phyloP scores from a whole-genome alignment of 2,329 filamentous ascomycete genomes.

The Ascochyta lentis region DNA sequence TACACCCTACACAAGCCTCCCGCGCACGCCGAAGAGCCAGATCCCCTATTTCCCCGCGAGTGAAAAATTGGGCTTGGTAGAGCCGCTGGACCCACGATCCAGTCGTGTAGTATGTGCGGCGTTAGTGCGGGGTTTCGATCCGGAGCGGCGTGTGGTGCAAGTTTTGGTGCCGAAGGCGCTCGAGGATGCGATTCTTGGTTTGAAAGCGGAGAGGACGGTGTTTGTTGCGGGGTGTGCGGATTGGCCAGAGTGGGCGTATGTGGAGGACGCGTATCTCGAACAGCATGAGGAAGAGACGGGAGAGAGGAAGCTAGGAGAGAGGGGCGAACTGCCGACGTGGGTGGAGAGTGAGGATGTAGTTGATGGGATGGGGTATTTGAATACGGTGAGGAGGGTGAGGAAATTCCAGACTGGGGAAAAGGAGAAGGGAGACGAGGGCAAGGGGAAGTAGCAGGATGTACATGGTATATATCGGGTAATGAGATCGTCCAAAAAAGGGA shows the following conservation, averaged over 20 bases:
- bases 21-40: conserved; percentile 56
- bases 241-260: conserved; percentile 44
- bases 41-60: conserved; percentile 67
- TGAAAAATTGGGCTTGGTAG: conserved; percentile 52
- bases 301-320: conserved; percentile 12
- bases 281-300: conserved; percentile 12
- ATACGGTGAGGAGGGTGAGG: conserved; percentile 36
- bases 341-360: conserved; percentile 26
- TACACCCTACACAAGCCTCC: conserved; percentile 35
- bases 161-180: conserved; percentile 67
- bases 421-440: not conserved
- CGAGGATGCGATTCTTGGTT: conserved; percentile 25
- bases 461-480: not conserved
- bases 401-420: conserved; percentile 32
- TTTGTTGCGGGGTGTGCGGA: conserved; percentile 44
- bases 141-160: conserved; percentile 61
- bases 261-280: conserved; percentile 37
- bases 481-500: not conserved
- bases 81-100: conserved; percentile 63
- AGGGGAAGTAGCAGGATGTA: not conserved
- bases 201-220: conserved; percentile 39
- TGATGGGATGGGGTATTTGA: conserved; percentile 42
- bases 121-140: conserved; percentile 74
- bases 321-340: conserved; percentile 27
- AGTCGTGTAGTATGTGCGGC: conserved; percentile 69